Percentiles rank a stretch among this genome's conserved stretches.
Evolutionary conservation across 2,329 filamentous ascomycete genomes (phyloP).

Genomic region (Botrytis byssoidea): DNA sequence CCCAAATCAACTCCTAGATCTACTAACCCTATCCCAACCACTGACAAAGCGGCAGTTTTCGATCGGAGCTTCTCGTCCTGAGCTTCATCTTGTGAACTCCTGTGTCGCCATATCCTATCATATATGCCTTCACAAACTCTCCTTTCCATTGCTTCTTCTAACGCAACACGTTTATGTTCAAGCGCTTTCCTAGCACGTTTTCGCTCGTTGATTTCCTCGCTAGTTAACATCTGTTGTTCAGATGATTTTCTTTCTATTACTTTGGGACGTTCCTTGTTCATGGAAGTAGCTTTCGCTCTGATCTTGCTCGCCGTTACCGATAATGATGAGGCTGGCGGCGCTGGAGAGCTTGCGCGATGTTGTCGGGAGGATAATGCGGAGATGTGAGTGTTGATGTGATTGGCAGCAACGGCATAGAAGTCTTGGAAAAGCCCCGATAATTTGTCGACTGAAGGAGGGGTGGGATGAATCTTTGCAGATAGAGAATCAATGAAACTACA

Average conservation of each 20-base stretch:
- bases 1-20: conserved; percentile 80
- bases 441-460: conserved; percentile 78
- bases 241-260: conserved; percentile 39
- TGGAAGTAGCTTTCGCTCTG: conserved; percentile 54
- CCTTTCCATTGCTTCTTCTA: conserved; percentile 91
- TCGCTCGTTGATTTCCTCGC: conserved; percentile 76
- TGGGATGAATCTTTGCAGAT: conserved; percentile 79
- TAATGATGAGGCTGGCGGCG: conserved; percentile 54
- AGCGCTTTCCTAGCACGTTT: conserved; percentile 75
- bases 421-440: conserved; percentile 89
- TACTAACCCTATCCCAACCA: conserved; percentile 87
- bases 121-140: conserved; percentile 84
- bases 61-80: conserved; percentile 92
- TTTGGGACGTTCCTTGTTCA: conserved; percentile 53
- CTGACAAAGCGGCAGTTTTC: conserved; percentile 81
- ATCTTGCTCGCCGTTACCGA: conserved; percentile 56
- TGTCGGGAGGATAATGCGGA: conserved; percentile 73
- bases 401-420: conserved; percentile 80
- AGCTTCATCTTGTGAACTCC: conserved; percentile 88
- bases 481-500: conserved; percentile 85
- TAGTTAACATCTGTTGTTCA: conserved; percentile 86
- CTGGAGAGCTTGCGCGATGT: conserved; percentile 63
- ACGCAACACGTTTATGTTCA: conserved; percentile 69
- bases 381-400: conserved; percentile 84
- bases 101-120: conserved; percentile 84